Conservation (phyloP, 345 rosid species). For the Gossypium turneri region DNA sequence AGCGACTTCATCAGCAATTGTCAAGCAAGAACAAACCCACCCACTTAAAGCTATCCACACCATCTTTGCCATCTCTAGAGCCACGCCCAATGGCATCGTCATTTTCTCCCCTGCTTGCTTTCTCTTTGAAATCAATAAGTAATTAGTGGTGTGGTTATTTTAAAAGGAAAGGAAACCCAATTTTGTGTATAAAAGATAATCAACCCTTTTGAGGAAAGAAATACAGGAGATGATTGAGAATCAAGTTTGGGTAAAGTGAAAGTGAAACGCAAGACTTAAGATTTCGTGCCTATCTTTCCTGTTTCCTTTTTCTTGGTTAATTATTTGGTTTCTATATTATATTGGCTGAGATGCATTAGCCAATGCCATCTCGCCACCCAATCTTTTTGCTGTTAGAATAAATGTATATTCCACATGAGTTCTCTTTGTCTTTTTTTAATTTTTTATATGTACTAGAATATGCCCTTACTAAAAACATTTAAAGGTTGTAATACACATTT, state of each 20-base stretch:
- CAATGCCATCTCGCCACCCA: too few species aligned
- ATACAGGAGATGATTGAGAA: background rate
- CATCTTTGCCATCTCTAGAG: constrained; percentile 58
- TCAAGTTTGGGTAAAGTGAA: background rate
- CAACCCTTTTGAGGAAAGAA: background rate
- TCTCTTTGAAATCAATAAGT: background rate
- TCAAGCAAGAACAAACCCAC: constrained; percentile 76
- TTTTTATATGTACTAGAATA: too few species aligned
- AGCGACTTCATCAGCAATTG: constrained; percentile 87
- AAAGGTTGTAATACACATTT: too few species aligned
- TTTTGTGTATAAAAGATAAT: background rate
- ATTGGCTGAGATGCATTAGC: too few species aligned
- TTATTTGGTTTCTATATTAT: too few species aligned
- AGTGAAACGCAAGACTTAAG: background rate
- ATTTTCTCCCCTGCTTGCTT: constrained; percentile 19
- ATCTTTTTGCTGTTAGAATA: too few species aligned
- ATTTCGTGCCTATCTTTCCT: background rate
- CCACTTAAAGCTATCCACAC: constrained; percentile 65
- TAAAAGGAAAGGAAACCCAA: background rate
- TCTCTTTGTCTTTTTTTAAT: too few species aligned
- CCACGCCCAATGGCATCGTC: constrained; percentile 60
- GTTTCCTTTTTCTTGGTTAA: background rate
- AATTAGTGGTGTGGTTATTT: background rate
- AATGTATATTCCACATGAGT: too few species aligned
- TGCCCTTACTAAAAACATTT: too few species aligned